Percentiles rank a stretch among this genome's conserved stretches.
Evolutionary conservation across 2,329 filamentous ascomycete genomes (phyloP).

Genomic region (Helotiales sp.): DNA sequence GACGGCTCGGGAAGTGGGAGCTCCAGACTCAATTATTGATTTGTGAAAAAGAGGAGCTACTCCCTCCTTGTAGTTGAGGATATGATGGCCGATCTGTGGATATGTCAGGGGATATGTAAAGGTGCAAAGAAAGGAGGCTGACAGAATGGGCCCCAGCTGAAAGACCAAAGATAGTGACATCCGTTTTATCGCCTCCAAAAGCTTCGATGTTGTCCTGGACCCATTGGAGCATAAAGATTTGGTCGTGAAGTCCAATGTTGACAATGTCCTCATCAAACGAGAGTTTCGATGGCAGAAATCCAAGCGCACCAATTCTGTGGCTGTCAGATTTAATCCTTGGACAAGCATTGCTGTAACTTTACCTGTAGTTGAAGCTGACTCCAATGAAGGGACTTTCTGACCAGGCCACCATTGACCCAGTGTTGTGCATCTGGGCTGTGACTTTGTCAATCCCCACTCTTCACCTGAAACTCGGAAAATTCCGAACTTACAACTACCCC

Average conservation of each 20-base stretch:
- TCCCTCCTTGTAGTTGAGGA: conserved; percentile 55
- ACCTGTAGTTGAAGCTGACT: conserved; percentile 61
- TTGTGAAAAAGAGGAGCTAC: conserved; percentile 51
- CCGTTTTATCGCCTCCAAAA: conserved; percentile 62
- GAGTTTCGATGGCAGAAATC: conserved; percentile 65
- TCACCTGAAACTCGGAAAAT: conserved; percentile 50
- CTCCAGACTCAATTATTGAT: conserved; percentile 61
- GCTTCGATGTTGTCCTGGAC: conserved; percentile 59
- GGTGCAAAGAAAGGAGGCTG: conserved; percentile 25
- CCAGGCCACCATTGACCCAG: conserved; percentile 65
- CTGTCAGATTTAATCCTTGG: neutral
- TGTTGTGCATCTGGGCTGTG: conserved; percentile 59
- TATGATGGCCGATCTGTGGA: conserved; percentile 66
- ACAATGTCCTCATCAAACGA: conserved; percentile 58
- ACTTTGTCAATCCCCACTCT: conserved; percentile 46
- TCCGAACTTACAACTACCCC: conserved; percentile 30
- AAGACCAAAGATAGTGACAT: conserved; percentile 64
- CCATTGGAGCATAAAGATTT: conserved; percentile 62
- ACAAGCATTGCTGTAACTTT: neutral
- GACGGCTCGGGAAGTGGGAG: conserved; percentile 57
- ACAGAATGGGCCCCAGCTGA: conserved; percentile 66
- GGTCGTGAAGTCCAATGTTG: conserved; percentile 68
- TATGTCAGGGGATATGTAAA: neutral
- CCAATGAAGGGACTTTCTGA: conserved; percentile 57
- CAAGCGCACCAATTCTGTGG: conserved; percentile 64